Conservation (phyloP, 1,284 basidiomycete species). For the Sutorius eximius region DNA sequence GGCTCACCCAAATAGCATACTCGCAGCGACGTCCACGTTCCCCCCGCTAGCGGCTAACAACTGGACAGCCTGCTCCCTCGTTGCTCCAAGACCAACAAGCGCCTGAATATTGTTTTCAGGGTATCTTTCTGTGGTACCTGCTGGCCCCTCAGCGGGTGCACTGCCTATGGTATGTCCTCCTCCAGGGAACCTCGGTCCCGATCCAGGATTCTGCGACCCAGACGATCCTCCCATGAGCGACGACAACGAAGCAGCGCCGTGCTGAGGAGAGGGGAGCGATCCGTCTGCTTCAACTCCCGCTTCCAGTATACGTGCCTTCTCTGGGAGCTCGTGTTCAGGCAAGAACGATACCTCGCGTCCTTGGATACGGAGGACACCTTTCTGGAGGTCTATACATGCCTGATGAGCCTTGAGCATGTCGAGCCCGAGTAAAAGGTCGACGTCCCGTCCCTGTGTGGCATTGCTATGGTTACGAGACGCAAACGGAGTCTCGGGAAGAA, state of each 20-base stretch:
- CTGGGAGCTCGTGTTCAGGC: slow-evolving; percentile 91
- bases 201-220: slow-evolving; percentile 7
- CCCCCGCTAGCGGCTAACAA: slow-evolving; percentile 80
- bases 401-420: slow-evolving; percentile 99
- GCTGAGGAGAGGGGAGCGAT: slow-evolving; percentile 16
- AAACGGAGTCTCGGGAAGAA: background rate
- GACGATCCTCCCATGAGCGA: slow-evolving; percentile 6
- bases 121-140: slow-evolving; percentile 32
- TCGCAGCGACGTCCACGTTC: slow-evolving; percentile 87
- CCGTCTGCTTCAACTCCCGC: slow-evolving; percentile 26
- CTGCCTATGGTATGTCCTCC: slow-evolving; percentile 54
- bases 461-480: background rate
- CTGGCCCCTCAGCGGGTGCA: slow-evolving; percentile 19
- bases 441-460: slow-evolving; percentile 68
- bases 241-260: slow-evolving; percentile 10
- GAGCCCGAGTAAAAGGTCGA: slow-evolving; percentile 92
- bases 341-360: slow-evolving; percentile 86
- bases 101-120: slow-evolving; percentile 55
- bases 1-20: slow-evolving; percentile 68
- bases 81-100: slow-evolving; percentile 75
- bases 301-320: slow-evolving; percentile 60
- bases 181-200: slow-evolving; percentile 54
- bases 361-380: slow-evolving; percentile 87
- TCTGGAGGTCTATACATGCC: slow-evolving; percentile 90
- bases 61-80: slow-evolving; percentile 73